A percentile compares a stretch with the other conserved stretches of the same genome.
Evolutionary conservation across 1,139 yeast species (phyloP).

Genomic region (Candida sanyaensis): DNA sequence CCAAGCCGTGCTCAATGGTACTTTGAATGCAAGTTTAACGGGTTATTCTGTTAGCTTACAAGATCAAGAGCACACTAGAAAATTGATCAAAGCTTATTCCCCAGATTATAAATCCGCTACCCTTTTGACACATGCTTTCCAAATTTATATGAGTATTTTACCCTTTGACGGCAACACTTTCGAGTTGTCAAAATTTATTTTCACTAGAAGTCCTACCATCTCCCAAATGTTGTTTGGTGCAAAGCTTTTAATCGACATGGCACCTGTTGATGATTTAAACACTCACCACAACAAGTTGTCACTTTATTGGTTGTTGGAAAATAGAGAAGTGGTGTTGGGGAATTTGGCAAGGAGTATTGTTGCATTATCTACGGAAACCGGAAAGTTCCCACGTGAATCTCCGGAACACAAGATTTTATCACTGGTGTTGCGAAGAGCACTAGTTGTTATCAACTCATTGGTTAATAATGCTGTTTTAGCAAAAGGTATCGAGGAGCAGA

Average conservation of each 20-base stretch:
- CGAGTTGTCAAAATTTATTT: conserved; percentile 43
- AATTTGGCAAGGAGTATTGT: conserved; percentile 38
- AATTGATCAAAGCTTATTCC: conserved; percentile 30
- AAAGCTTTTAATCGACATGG: conserved; percentile 50
- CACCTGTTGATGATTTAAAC: conserved; percentile 36
- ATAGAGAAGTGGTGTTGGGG: conserved; percentile 31
- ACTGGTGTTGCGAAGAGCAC: conserved; percentile 35
- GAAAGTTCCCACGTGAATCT: conserved; percentile 33
- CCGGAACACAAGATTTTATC: conserved; percentile 38
- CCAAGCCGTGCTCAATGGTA: conserved; percentile 61
- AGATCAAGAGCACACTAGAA: conserved; percentile 31
- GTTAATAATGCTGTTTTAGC: conserved; percentile 30
- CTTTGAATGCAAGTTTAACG: conserved; percentile 25
- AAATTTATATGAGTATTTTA: conserved; percentile 55
- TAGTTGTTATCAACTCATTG: conserved; percentile 41
- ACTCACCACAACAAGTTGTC: conserved; percentile 46
- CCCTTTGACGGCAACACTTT: conserved; percentile 53
- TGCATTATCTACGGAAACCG: conserved; percentile 41
- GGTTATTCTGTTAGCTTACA: conserved; percentile 26
- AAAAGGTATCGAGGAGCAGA: conserved; percentile 19
- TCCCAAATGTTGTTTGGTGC: conserved; percentile 61
- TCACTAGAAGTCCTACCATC: conserved; percentile 54
- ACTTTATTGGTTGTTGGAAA: conserved; percentile 58
- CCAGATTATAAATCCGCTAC: conserved; percentile 30
- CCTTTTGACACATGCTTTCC: conserved; percentile 52